These are phyloP conservation scores for Pythium vanterpoolii DNA, from an alignment of 352 stramenopile genomes.

Conservation along the genomic window DNA sequence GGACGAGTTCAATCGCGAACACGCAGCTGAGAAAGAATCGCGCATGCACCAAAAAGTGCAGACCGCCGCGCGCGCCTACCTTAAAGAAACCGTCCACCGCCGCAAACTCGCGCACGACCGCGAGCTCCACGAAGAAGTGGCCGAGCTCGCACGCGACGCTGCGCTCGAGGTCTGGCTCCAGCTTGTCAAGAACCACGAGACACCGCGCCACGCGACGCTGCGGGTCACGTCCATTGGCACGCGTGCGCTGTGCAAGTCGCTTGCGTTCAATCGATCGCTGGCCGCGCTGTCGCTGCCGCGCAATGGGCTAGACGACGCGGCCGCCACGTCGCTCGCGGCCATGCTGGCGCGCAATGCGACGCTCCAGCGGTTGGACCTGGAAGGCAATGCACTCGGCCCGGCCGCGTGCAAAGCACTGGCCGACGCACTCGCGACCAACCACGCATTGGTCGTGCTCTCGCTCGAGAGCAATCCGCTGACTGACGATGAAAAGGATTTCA, in stretches of 20 bases:
- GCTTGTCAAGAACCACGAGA: slow-evolving; percentile 53
- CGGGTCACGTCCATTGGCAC: slow-evolving; percentile 50
- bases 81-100: slow-evolving; percentile 70
- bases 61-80: slow-evolving; percentile 67
- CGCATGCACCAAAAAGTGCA: slow-evolving; percentile 67
- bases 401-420: slow-evolving; percentile 45
- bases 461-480: slow-evolving; percentile 81
- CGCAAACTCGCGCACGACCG: slow-evolving; percentile 61
- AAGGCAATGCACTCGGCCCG: slow-evolving; percentile 61
- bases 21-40: slow-evolving; percentile 57
- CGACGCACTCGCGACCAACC: slow-evolving; percentile 52
- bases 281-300: slow-evolving; percentile 58
- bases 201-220: slow-evolving; percentile 48
- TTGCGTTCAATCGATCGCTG: slow-evolving; percentile 68
- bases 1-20: slow-evolving; percentile 75
- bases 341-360: slow-evolving; percentile 64
- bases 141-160: slow-evolving; percentile 61
- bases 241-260: slow-evolving; percentile 62
- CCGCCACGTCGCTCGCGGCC: slow-evolving; percentile 51
- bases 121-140: slow-evolving; percentile 70
- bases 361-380: slow-evolving; percentile 59
- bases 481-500: slow-evolving; percentile 76
- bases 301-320: slow-evolving; percentile 65
- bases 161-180: slow-evolving; percentile 73
- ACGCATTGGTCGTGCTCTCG: slow-evolving; percentile 51